Conservation (phyloP, 2,329 filamentous ascomycete species). For the Fusarium sambucinum region DNA sequence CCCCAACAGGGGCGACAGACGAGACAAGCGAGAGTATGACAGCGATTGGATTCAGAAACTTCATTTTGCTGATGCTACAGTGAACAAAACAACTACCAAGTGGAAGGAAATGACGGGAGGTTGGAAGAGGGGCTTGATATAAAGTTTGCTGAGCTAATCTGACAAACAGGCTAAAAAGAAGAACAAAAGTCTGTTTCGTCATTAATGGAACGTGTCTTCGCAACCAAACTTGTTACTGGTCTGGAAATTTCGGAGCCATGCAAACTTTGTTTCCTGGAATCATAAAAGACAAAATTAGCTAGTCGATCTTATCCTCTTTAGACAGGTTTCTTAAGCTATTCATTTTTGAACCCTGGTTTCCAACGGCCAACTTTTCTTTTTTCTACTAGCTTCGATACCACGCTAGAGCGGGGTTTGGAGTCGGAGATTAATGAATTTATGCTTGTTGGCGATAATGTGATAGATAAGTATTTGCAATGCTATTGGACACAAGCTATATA, state of each 20-base stretch:
- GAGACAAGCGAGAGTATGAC: conserved; percentile 9
- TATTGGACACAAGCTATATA: not conserved
- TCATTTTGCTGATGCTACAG: not conserved
- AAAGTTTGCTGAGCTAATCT: not conserved
- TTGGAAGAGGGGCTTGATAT: not conserved
- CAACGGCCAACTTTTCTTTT: not conserved
- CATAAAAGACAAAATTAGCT: not conserved
- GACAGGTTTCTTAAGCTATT: not conserved
- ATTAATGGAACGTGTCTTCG: not conserved
- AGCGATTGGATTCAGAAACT: conserved; percentile 10
- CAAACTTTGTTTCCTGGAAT: too few relatives aligned
- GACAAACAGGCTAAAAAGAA: not conserved
- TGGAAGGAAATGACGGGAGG: too few relatives aligned
- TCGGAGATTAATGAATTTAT: conserved; percentile 1
- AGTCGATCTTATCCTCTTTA: not conserved
- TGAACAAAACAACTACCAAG: too few relatives aligned
- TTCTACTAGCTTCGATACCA: not conserved
- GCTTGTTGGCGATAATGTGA: conserved; percentile 2
- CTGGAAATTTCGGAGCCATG: not conserved
- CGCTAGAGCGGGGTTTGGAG: not conserved
- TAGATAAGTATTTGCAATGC: conserved; percentile 4
- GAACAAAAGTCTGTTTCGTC: not conserved
- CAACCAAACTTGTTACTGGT: not conserved
- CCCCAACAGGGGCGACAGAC: not conserved
- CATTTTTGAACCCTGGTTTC: not conserved